Base-by-base conservation (phyloP, 2,329 filamentous ascomycete species). In the Colletotrichum eremochloae region DNA sequence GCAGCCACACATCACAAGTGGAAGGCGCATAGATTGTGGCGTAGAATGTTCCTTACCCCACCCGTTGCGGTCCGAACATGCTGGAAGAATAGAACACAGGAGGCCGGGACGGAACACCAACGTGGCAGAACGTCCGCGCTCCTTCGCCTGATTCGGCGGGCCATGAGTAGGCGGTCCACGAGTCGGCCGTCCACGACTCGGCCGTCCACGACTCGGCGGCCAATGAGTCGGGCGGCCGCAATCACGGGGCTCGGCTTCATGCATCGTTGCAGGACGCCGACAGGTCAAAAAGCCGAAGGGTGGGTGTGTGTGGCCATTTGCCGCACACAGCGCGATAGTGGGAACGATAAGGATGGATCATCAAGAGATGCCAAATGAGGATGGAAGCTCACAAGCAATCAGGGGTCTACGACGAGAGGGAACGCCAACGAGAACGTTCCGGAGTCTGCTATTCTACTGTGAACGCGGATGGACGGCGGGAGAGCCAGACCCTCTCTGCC, bases 161-260 rank as follows among this genome's bases (percentile, higher is more conserved):
- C 11, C 11, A 40, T 2, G 38, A 40, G 46, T 5, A 20, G 44
- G 20, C n/a, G n/a, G n/a, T n/a, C n/a, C n/a, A n/a, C n/a, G n/a
- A n/a, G n/a, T n/a, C n/a, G 24, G 24, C 24, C 24, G 24, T 24
- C n/a, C 33, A 63, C 33, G 33, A n/a, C 6, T 40, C 38, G 24
- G 24, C 24, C 24, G 24, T 24, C n/a, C 33, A 63, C 33, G 33
- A n/a, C 6, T 40, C 38, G 38, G 38, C 40, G 12, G 14, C 14
- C 11, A 3, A 40, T 2, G 38, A 40, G 46, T 5, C 46, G 44
- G 20, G 46, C 46, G n/a, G 46, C 46, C n/a, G 15, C 42, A 42
- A 31, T 6, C 8, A 48, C 53, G 24, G 14, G 55, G 24, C 18
- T 50, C 46, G 53, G 50, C 8, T 66, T 65, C 66, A 72, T 72